phyloP scores from a whole-genome alignment of 495 filamentous ascomycete genomes.

The Corynascus novoguineensis region DNA sequence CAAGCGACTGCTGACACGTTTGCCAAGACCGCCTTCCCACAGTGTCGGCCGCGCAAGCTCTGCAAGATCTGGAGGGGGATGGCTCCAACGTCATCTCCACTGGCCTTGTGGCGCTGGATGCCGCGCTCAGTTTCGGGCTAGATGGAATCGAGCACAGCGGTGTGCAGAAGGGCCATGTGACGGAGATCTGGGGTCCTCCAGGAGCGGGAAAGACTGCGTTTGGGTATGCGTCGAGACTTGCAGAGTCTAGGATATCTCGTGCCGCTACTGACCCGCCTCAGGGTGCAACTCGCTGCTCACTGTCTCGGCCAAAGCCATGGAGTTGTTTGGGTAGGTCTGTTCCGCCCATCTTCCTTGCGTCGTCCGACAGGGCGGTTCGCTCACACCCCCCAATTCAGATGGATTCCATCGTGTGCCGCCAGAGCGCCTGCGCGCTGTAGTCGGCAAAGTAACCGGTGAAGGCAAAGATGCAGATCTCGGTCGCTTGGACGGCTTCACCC shows the following conservation, averaged over 20 bases:
- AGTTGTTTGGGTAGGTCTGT: slow-evolving; percentile 85
- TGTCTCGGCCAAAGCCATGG: slow-evolving; percentile 55
- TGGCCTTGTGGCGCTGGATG: slow-evolving; percentile 58
- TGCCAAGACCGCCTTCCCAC: slow-evolving; percentile 73
- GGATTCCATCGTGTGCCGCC: slow-evolving; percentile 30
- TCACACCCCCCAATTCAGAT: slow-evolving; percentile 26
- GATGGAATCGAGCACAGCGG: slow-evolving; percentile 39
- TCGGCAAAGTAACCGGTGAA: slow-evolving; percentile 1
- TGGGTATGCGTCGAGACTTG: slow-evolving; percentile 48
- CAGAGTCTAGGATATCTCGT: not conserved
- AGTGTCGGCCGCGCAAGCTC: slow-evolving; percentile 77
- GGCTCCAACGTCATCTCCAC: slow-evolving; percentile 56
- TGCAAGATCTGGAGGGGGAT: slow-evolving; percentile 53
- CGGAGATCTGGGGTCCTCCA: slow-evolving; percentile 84
- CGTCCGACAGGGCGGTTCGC: not conserved
- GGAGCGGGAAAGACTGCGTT: slow-evolving; percentile 83
- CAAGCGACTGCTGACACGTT: not conserved
- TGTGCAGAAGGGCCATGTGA: slow-evolving; percentile 69
- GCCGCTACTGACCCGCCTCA: slow-evolving; percentile 28
- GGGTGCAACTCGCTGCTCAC: slow-evolving; percentile 63
- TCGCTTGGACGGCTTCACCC: slow-evolving; percentile 19
- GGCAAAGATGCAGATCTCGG: slow-evolving; percentile 4
- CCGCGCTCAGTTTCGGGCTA: slow-evolving; percentile 23
- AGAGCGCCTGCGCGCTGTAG: slow-evolving; percentile 23
- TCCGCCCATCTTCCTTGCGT: slow-evolving; percentile 12